These are phyloP conservation scores for Pseudocercospora crystallina DNA, from an alignment of 2,329 filamentous ascomycete genomes.

Conservation along the genomic window DNA sequence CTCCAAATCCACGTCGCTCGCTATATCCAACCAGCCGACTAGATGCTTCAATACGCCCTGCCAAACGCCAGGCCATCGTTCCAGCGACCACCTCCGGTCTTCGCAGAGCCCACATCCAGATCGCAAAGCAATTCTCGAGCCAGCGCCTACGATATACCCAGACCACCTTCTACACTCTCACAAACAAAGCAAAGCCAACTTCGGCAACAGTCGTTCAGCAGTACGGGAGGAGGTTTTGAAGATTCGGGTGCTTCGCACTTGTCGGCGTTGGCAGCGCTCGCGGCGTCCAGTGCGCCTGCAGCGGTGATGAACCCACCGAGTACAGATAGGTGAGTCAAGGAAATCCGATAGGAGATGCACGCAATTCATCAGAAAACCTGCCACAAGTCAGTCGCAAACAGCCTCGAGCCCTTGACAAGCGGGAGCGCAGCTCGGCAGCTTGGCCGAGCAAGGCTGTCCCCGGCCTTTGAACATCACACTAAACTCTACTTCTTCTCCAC, in stretches of 20 bases:
- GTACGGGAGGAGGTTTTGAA: conserved; percentile 2
- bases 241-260: conserved; percentile 34
- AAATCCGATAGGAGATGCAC: too few species aligned
- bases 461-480: too few species aligned
- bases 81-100: conserved; percentile 19
- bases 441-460: too few species aligned
- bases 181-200: conserved; percentile 42
- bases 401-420: too few species aligned
- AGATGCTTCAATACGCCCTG: conserved; percentile 49
- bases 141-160: conserved; percentile 51
- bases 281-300: conserved; percentile 25
- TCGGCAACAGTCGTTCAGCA: conserved; percentile 13
- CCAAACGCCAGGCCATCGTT: conserved; percentile 26
- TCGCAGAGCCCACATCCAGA: conserved; percentile 21
- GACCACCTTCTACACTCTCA: conserved; percentile 54
- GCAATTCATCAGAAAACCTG: too few species aligned
- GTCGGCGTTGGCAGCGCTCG: conserved; percentile 27
- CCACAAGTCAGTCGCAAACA: too few species aligned
- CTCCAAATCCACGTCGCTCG: not conserved
- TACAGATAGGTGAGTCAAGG: conserved; percentile 13
- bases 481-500: too few species aligned
- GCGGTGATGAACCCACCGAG: conserved; percentile 10
- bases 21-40: conserved; percentile 42
- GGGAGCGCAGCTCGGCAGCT: too few species aligned
- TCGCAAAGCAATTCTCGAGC: conserved; percentile 9